A percentile compares a stretch with the other conserved stretches of the same genome.
Evolutionary conservation across 2,329 filamentous ascomycete species (phyloP).

Genomic region (Dothideomycetidae sp.): DNA sequence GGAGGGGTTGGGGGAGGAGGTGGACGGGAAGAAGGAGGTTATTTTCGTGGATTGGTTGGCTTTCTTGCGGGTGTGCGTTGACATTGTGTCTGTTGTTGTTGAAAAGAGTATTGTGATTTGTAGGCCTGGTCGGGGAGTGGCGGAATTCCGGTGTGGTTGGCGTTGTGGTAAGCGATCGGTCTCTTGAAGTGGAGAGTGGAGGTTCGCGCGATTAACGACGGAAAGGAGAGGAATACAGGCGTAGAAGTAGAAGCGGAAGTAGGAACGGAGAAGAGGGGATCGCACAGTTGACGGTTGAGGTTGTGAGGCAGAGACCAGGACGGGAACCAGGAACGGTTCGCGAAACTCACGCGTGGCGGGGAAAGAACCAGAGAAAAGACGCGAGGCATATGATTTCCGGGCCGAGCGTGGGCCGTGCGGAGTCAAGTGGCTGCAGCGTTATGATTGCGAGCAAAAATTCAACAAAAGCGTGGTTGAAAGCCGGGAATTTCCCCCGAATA

Average conservation of each 20-base stretch:
- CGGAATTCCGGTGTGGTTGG: not conserved
- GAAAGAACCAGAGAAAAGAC: no score
- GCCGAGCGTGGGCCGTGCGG: no score
- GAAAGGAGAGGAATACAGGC: no score
- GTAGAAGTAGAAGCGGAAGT: not conserved
- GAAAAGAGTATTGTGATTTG: not conserved
- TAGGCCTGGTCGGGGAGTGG: not conserved
- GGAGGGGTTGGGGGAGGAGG: constrained; percentile 1
- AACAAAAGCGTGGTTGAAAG: no score
- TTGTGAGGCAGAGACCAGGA: not conserved
- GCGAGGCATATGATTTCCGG: no score
- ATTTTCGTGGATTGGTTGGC: constrained; percentile 29
- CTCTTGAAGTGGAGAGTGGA: not conserved
- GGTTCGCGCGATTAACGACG: no score
- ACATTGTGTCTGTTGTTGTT: constrained; percentile 6
- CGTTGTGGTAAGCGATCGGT: not conserved
- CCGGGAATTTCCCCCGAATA: no score
- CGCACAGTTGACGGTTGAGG: constrained; percentile 11
- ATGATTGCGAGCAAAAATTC: no score
- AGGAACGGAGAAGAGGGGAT: not conserved
- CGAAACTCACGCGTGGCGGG: not conserved
- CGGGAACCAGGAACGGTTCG: no score
- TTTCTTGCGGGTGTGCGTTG: constrained; percentile 27
- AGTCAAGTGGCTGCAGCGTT: no score
- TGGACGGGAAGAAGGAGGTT: constrained; percentile 27